A percentile compares a stretch with the other conserved stretches of the same genome.
These are phyloP conservation scores for Fusarium nisikadoi DNA, from an alignment of 2,329 filamentous ascomycete species.

Conservation along the genomic window DNA sequence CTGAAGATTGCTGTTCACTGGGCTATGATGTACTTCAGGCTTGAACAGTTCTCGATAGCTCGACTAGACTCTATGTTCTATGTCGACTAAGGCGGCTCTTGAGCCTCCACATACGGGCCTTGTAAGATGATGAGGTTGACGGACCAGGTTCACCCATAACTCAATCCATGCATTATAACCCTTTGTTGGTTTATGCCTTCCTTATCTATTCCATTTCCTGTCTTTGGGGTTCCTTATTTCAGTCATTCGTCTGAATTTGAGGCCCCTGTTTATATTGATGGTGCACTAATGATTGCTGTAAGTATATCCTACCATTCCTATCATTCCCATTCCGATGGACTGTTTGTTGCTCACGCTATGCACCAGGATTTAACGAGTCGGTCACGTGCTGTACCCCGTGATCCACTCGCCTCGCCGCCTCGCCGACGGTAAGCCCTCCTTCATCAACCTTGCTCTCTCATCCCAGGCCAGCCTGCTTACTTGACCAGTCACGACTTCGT, in stretches of 20 bases:
- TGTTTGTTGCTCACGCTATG: neutral
- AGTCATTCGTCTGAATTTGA: neutral
- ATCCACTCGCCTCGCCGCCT: neutral
- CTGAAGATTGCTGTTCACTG: neutral
- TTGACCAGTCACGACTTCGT: neutral
- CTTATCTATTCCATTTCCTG: neutral
- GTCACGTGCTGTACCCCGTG: neutral
- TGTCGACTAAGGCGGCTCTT: neutral
- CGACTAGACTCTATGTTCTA: neutral
- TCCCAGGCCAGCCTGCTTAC: neutral
- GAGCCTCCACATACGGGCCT: neutral
- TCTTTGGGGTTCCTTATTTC: neutral
- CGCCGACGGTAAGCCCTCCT: neutral
- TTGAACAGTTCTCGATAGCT: neutral
- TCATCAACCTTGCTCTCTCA: neutral
- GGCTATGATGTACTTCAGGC: neutral
- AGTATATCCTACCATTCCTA: neutral
- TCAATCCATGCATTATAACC: neutral
- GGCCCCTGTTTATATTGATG: neutral
- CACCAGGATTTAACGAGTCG: accelerated
- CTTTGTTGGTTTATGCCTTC: neutral
- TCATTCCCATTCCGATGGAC: neutral
- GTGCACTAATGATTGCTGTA: neutral
- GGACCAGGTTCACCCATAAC: neutral
- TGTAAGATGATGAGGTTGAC: neutral